phyloP scores from a whole-genome alignment of 371 early-diverging fungal species.

The Apophysomyces elegans region DNA sequence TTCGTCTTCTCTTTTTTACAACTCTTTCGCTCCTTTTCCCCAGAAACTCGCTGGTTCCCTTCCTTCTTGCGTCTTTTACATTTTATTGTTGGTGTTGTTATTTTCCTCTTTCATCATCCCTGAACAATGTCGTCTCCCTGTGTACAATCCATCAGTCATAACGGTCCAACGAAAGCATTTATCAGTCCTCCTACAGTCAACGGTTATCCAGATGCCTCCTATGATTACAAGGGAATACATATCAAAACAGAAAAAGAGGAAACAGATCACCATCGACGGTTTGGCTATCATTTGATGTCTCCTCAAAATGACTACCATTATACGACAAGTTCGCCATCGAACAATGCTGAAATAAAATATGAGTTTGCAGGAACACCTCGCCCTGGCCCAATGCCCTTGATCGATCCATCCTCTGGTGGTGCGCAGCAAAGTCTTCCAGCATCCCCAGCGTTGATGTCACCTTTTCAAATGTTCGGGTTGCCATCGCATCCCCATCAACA shows the following conservation, averaged over 20 bases:
- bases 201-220: conserved; percentile 6
- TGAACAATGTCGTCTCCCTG: conserved; percentile 27
- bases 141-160: conserved; percentile 20
- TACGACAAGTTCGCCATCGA: neutral
- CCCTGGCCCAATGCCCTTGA: conserved; percentile 9
- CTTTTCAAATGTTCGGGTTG: conserved; percentile 1
- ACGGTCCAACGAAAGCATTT: neutral
- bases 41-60: too few relatives aligned
- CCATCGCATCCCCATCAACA: conserved; percentile 24
- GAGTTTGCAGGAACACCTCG: conserved; percentile 7
- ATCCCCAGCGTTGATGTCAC: neutral
- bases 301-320: neutral
- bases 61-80: neutral
- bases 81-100: conserved; percentile 8
- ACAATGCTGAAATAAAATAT: neutral
- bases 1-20: conserved; percentile 11
- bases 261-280: conserved; percentile 3
- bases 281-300: neutral
- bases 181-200: conserved; percentile 12
- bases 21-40: conserved; percentile 13
- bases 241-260: conserved; percentile 10
- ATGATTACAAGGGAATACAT: conserved; percentile 6
- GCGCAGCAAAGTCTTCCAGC: neutral
- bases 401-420: conserved; percentile 10
- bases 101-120: conserved; percentile 4